These are phyloP conservation scores for Epichloe aotearoae DNA, from an alignment of 2,329 filamentous ascomycete species.

Conservation along the genomic window DNA sequence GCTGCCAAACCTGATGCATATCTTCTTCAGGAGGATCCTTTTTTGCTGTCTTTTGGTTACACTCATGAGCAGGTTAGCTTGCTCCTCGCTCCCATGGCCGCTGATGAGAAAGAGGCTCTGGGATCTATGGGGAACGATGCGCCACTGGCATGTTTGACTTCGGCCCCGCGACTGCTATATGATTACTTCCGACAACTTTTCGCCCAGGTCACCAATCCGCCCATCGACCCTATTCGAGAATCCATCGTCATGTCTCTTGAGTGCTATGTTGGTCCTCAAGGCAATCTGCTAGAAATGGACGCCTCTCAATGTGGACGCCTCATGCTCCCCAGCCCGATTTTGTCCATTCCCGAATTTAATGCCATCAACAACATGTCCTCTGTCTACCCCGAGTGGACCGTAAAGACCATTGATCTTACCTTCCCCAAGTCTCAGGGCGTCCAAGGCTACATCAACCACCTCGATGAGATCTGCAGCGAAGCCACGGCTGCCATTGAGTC, in stretches of 20 bases:
- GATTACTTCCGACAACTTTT: slow-evolving; percentile 98
- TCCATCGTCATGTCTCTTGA: slow-evolving; percentile 97
- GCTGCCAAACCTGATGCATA: slow-evolving; percentile 52
- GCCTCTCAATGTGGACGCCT: slow-evolving; percentile 76
- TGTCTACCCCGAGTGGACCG: slow-evolving; percentile 67
- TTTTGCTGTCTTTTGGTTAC: slow-evolving; percentile 81
- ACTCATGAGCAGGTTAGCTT: slow-evolving; percentile 91
- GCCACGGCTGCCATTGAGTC: slow-evolving; percentile 73
- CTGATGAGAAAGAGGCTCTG: slow-evolving; percentile 91
- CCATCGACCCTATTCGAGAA: slow-evolving; percentile 93
- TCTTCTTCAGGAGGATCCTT: slow-evolving; percentile 69
- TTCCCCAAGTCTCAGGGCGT: slow-evolving; percentile 79
- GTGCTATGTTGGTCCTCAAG: slow-evolving; percentile 91
- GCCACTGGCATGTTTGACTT: slow-evolving; percentile 80
- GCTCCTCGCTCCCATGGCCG: slow-evolving; percentile 87
- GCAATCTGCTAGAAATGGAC: slow-evolving; percentile 90
- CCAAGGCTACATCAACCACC: slow-evolving; percentile 70
- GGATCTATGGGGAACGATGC: slow-evolving; percentile 98
- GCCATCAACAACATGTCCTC: slow-evolving; percentile 65
- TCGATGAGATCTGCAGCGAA: slow-evolving; percentile 80
- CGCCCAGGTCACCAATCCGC: slow-evolving; percentile 94
- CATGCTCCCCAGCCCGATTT: slow-evolving; percentile 73
- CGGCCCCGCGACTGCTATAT: slow-evolving; percentile 75
- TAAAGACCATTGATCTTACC: slow-evolving; percentile 83
- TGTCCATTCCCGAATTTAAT: slow-evolving; percentile 86